phyloP scores from a whole-genome alignment of 2,329 filamentous ascomycete species.

The Fusarium sarcochroum region DNA sequence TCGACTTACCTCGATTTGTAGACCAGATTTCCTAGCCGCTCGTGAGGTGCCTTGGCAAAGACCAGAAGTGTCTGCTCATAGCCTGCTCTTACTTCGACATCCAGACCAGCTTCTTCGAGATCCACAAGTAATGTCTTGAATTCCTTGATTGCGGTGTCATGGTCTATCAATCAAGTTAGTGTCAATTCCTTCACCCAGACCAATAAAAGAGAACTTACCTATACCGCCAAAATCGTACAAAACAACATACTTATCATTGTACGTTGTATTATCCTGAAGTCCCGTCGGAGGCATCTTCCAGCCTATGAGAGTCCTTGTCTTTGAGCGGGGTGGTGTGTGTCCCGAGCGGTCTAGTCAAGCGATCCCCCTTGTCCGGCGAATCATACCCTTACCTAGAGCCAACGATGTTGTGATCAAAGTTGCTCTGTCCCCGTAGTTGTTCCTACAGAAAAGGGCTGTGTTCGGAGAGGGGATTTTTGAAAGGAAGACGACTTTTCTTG shows the following conservation, averaged over 20 bases:
- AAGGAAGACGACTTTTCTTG: not conserved
- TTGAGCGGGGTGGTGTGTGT: constrained; percentile 2
- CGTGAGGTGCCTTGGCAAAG: constrained; percentile 74
- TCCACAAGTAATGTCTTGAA: constrained; percentile 67
- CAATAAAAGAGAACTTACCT: constrained; percentile 43
- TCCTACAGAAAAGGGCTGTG: not conserved
- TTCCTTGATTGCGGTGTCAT: constrained; percentile 53
- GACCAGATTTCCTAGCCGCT: constrained; percentile 74
- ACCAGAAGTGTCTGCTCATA: constrained; percentile 76
- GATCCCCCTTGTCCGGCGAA: constrained; percentile 17
- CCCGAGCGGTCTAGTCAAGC: constrained; percentile 15
- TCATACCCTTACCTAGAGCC: constrained; percentile 4
- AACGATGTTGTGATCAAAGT: not conserved
- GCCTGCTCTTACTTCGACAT: constrained; percentile 79
- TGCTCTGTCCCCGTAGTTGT: not conserved
- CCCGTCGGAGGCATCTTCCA: constrained; percentile 21
- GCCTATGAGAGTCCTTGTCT: constrained; percentile 5
- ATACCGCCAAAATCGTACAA: constrained; percentile 55
- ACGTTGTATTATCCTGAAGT: constrained; percentile 36
- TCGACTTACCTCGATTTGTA: constrained; percentile 73
- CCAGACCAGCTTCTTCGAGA: constrained; percentile 73
- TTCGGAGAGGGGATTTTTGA: not conserved
- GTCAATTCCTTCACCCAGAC: no score
- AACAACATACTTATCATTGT: constrained; percentile 59
- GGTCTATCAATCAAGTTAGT: constrained; percentile 44